These are phyloP conservation scores for Debaryomyces robertsiae DNA, from an alignment of 1,139 yeast genomes.

Conservation along the genomic window DNA sequence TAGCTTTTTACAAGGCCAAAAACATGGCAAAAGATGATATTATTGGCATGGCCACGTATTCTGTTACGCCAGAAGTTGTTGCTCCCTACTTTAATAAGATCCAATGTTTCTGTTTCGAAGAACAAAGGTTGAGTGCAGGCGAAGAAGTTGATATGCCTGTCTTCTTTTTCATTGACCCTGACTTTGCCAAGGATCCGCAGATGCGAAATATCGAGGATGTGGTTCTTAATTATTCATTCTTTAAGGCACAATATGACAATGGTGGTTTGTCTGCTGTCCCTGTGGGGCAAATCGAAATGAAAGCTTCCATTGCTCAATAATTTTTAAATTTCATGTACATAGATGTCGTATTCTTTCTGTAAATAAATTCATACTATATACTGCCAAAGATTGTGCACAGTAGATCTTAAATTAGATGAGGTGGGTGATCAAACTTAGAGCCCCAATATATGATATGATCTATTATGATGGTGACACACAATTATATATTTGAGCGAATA, in stretches of 20 bases:
- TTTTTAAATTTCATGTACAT: not conserved
- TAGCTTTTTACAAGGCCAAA: conserved; percentile 93
- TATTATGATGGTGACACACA: too few species aligned
- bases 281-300: conserved; percentile 26
- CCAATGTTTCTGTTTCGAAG: conserved; percentile 98
- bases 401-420: too few species aligned
- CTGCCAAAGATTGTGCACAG: too few species aligned
- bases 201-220: conserved; percentile 91
- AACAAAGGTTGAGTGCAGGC: conserved; percentile 89
- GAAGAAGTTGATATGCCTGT: conserved; percentile 99
- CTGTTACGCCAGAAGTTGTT: conserved; percentile 94
- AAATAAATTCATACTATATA: not conserved
- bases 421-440: too few species aligned
- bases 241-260: conserved; percentile 60
- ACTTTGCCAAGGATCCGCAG: conserved; percentile 90
- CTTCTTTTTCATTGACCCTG: conserved; percentile 97
- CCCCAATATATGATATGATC: too few species aligned
- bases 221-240: conserved; percentile 89
- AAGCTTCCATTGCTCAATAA: conserved; percentile 17
- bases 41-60: conserved; percentile 97
- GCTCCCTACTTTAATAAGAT: conserved; percentile 96
- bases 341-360: not conserved
- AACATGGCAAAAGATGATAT: conserved; percentile 85
- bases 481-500: too few species aligned
- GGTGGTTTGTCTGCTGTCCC: conserved; percentile 50